phyloP scores from a whole-genome alignment of 805 yeast species.

The Barnettozyma populi region DNA sequence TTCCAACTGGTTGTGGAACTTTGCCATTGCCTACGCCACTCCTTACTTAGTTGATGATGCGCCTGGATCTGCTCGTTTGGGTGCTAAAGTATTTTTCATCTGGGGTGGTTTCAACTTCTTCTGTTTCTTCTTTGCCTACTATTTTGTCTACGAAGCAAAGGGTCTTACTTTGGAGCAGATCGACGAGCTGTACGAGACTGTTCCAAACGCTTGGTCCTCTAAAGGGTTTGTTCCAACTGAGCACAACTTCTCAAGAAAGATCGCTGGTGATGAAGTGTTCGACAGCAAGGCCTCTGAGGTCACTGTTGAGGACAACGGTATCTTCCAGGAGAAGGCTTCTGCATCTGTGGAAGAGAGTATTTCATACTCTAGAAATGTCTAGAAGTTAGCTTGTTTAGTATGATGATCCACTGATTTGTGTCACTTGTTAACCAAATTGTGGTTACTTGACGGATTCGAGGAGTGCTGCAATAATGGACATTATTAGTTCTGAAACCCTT shows the following conservation, averaged over 20 bases:
- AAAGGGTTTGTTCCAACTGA: constrained; percentile 28
- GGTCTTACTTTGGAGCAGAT: constrained; percentile 65
- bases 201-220: constrained; percentile 32
- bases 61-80: constrained; percentile 53
- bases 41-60: constrained; percentile 68
- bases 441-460: too few species aligned
- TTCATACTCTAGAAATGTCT: not conserved
- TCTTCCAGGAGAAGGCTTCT: constrained; percentile 2
- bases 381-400: not conserved
- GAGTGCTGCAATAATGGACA: too few species aligned
- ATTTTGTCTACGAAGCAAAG: constrained; percentile 59
- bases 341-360: not conserved
- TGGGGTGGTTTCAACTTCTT: constrained; percentile 68
- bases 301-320: constrained; percentile 4
- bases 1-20: constrained; percentile 76
- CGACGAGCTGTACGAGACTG: constrained; percentile 46
- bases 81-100: constrained; percentile 62
- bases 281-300: constrained; percentile 3
- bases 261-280: constrained; percentile 9
- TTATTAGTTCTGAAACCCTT: too few species aligned
- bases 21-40: constrained; percentile 70
- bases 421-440: too few species aligned
- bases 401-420: not conserved
- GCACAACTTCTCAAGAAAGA: constrained; percentile 26
- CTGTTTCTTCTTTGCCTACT: constrained; percentile 51